Conservation (phyloP, 768 basidiomycete genomes). For the Agrocybe pediades region DNA sequence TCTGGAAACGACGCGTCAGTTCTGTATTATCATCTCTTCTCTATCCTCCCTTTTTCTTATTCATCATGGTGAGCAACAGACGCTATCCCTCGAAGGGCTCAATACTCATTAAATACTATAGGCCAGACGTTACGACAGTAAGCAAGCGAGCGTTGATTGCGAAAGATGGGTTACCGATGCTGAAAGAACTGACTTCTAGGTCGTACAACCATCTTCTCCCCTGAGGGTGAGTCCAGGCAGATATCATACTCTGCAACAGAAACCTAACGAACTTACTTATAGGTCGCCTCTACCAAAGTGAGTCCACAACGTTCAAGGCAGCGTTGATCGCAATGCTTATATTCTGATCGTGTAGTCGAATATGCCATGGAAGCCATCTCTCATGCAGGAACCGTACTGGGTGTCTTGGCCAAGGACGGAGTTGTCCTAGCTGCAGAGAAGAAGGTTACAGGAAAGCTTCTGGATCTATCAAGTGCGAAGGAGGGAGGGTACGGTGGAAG, state of each 20-base stretch:
- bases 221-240: constrained; percentile 68
- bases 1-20: constrained; percentile 44
- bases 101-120: constrained; percentile 27
- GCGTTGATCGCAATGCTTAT: constrained; percentile 6
- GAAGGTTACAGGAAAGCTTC: constrained; percentile 96
- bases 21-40: constrained; percentile 16
- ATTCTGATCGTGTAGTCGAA: constrained; percentile 64
- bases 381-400: constrained; percentile 92
- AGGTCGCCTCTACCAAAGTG: constrained; percentile 98
- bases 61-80: constrained; percentile 46
- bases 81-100: background rate
- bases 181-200: constrained; percentile 44
- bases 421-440: constrained; percentile 94
- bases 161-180: constrained; percentile 7
- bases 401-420: constrained; percentile 87
- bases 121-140: constrained; percentile 97
- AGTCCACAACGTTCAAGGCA: constrained; percentile 26
- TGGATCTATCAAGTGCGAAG: constrained; percentile 86
- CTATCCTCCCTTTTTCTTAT: constrained; percentile 21
- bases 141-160: constrained; percentile 29
- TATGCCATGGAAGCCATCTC: constrained; percentile 99
- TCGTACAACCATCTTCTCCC: constrained; percentile 98
- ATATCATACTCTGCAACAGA: constrained; percentile 7
- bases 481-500: constrained; percentile 93
- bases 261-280: background rate